These are phyloP conservation scores for Cenchrus americanus DNA, from an alignment of 176 grass and related monocot species.

Conservation along the genomic window DNA sequence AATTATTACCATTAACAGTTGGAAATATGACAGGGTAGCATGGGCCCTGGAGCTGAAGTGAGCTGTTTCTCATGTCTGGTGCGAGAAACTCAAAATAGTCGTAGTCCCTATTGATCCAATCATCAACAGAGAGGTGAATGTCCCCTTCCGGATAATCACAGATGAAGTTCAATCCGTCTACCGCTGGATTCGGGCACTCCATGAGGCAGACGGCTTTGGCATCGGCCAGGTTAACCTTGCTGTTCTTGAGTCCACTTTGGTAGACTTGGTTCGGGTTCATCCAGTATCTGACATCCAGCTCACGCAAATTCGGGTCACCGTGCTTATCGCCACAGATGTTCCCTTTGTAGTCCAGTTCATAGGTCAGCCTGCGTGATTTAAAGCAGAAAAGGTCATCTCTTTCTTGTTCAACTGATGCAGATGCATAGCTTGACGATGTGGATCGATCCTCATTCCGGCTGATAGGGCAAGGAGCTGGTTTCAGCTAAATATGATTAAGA, in stretches of 20 bases:
- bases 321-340: slow-evolving; percentile 84
- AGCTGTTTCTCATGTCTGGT: slow-evolving; percentile 90
- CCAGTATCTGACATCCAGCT: slow-evolving; percentile 87
- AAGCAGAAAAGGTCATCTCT: neutral
- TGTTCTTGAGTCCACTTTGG: slow-evolving; percentile 76
- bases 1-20: slow-evolving; percentile 74
- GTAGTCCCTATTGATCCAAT: slow-evolving; percentile 97
- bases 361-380: slow-evolving; percentile 65
- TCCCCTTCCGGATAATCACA: slow-evolving; percentile 97
- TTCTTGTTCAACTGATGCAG: neutral
- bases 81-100: slow-evolving; percentile 96
- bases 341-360: slow-evolving; percentile 93
- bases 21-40: slow-evolving; percentile 99
- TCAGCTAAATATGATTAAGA: neutral
- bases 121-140: slow-evolving; percentile 77
- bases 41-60: slow-evolving; percentile 91
- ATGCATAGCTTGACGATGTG: neutral
- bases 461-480: neutral
- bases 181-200: slow-evolving; percentile 80
- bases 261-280: slow-evolving; percentile 97
- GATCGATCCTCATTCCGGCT: neutral
- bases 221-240: slow-evolving; percentile 73
- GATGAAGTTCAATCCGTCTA: slow-evolving; percentile 79
- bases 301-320: slow-evolving; percentile 64
- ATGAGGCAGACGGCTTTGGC: slow-evolving; percentile 92